Evolutionary conservation across 495 filamentous ascomycete genomes (phyloP).

Genomic region (Hypoxylon subgilvum): DNA sequence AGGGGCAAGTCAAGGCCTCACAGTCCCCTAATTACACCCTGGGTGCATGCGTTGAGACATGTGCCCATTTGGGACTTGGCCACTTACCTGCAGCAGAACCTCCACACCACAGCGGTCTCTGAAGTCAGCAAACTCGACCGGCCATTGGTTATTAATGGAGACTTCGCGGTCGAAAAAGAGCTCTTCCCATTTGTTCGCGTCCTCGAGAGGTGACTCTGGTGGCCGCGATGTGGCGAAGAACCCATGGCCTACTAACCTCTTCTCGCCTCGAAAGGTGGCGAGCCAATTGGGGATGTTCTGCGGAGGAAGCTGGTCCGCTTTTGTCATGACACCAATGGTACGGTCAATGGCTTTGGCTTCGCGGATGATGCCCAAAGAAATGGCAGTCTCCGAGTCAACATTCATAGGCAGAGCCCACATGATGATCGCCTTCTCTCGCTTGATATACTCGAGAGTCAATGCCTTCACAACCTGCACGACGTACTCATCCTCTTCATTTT

Average conservation of each 20-base stretch:
- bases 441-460: slow-evolving; percentile 70
- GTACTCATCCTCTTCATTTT: slow-evolving; percentile 65
- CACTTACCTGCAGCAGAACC: slow-evolving; percentile 55
- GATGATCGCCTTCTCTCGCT: slow-evolving; percentile 68
- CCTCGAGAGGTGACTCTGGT: slow-evolving; percentile 54
- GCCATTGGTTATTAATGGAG: slow-evolving; percentile 46
- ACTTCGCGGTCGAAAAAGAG: slow-evolving; percentile 60
- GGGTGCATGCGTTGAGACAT: no score
- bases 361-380: slow-evolving; percentile 66
- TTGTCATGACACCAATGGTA: slow-evolving; percentile 80
- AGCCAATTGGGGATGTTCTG: slow-evolving; percentile 61
- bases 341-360: slow-evolving; percentile 63
- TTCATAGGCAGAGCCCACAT: slow-evolving; percentile 78
- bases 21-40: no score
- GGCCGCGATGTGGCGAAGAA: slow-evolving; percentile 66
- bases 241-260: slow-evolving; percentile 64
- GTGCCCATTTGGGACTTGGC: not conserved
- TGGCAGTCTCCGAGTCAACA: slow-evolving; percentile 72
- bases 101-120: slow-evolving; percentile 63
- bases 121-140: slow-evolving; percentile 51
- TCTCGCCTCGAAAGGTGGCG: slow-evolving; percentile 61
- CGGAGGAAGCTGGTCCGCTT: slow-evolving; percentile 70
- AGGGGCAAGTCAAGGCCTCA: no score
- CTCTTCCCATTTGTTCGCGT: slow-evolving; percentile 63
- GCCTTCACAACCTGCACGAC: slow-evolving; percentile 71